A percentile compares a stretch with the other conserved stretches of the same genome.
Conservation (phyloP, 768 basidiomycete species). For the Sistotremastrum suecicum region DNA sequence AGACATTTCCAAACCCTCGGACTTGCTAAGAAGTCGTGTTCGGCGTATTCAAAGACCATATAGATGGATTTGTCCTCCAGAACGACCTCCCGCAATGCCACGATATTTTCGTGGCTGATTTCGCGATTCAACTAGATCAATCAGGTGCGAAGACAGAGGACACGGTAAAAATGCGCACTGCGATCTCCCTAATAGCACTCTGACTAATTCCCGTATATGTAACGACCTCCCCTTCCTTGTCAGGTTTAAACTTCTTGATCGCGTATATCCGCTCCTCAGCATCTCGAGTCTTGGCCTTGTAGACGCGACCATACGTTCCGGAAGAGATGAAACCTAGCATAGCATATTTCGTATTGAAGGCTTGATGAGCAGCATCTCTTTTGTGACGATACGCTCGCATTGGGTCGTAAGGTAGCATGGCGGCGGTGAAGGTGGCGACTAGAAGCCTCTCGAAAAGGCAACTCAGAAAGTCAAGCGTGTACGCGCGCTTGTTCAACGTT, state of each 20-base stretch:
- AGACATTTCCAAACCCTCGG: background rate
- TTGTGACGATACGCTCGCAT: constrained; percentile 79
- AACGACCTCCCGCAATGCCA: constrained; percentile 86
- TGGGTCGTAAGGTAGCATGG: constrained; percentile 39
- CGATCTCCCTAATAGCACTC: constrained; percentile 93
- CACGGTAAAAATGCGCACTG: constrained; percentile 39
- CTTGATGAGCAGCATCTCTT: constrained; percentile 51
- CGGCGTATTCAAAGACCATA: constrained; percentile 99
- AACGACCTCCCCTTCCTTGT: constrained; percentile 93
- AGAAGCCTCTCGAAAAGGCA: no score
- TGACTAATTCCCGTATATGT: constrained; percentile 98
- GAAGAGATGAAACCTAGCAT: constrained; percentile 97
- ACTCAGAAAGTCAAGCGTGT: no score
- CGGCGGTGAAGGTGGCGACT: no score
- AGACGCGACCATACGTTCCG: constrained; percentile 96
- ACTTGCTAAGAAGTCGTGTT: constrained; percentile 91
- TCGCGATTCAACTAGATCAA: constrained; percentile 67
- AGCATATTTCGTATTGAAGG: constrained; percentile 69
- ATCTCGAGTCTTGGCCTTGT: constrained; percentile 79
- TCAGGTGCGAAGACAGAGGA: background rate
- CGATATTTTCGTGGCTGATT: constrained; percentile 82
- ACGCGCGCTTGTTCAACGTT: no score
- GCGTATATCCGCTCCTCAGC: constrained; percentile 56
- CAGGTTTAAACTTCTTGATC: constrained; percentile 99
- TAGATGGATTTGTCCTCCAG: constrained; percentile 97